Evolutionary conservation across 768 basidiomycete species (phyloP).

Genomic region (Fomitopsis serialis): DNA sequence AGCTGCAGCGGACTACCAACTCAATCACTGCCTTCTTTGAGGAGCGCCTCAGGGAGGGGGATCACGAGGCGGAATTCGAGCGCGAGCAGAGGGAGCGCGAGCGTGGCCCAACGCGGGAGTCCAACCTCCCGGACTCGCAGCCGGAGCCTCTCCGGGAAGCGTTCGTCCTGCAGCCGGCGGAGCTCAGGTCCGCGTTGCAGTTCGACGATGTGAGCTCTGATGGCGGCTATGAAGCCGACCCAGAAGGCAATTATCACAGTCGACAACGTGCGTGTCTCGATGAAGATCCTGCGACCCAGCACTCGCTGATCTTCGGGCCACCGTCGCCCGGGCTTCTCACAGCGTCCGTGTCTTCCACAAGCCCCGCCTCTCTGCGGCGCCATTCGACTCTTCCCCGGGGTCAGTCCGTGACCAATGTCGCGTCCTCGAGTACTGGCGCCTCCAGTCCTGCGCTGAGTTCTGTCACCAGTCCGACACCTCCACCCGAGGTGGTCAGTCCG

Average conservation of each 20-base stretch:
- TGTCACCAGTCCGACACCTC: slow-evolving; percentile 30
- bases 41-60: slow-evolving; percentile 75
- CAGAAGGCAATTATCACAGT: slow-evolving; percentile 45
- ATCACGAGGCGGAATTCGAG: slow-evolving; percentile 59
- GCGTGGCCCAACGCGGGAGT: slow-evolving; percentile 53
- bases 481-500: slow-evolving; percentile 60
- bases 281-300: slow-evolving; percentile 31
- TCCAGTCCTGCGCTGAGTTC: slow-evolving; percentile 46
- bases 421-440: slow-evolving; percentile 45
- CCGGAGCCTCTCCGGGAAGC: slow-evolving; percentile 47
- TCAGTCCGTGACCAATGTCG: slow-evolving; percentile 48
- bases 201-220: slow-evolving; percentile 74
- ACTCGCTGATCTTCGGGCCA: slow-evolving; percentile 46
- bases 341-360: slow-evolving; percentile 66
- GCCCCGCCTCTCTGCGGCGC: slow-evolving; percentile 65
- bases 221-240: slow-evolving; percentile 78
- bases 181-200: slow-evolving; percentile 51
- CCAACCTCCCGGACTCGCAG: slow-evolving; percentile 27
- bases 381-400: slow-evolving; percentile 67
- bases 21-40: slow-evolving; percentile 95
- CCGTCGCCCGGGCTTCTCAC: slow-evolving; percentile 51
- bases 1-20: slow-evolving; percentile 89
- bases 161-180: slow-evolving; percentile 52
- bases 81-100: slow-evolving; percentile 44
- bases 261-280: slow-evolving; percentile 72